Conservation (phyloP, 2,329 filamentous ascomycete species). For the Hypomyces rosellus region DNA sequence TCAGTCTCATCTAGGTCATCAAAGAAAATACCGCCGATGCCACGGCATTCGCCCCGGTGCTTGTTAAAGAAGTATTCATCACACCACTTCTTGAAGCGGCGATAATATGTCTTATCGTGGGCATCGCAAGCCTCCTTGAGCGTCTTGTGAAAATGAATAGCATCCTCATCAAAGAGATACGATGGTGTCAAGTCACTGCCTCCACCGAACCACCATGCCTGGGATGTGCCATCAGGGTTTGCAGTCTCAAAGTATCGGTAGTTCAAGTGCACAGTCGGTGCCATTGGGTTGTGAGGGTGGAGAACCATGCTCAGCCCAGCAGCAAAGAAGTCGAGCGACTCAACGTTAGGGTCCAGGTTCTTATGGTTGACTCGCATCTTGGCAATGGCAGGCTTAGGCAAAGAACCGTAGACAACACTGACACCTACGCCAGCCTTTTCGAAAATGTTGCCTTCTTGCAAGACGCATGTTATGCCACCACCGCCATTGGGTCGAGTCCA, state of each 20-base stretch:
- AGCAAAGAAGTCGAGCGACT: constrained; percentile 90
- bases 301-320: constrained; percentile 88
- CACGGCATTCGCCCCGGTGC: constrained; percentile 79
- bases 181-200: constrained; percentile 88
- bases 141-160: constrained; percentile 89
- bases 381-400: constrained; percentile 79
- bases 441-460: constrained; percentile 95
- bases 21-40: constrained; percentile 96
- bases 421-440: constrained; percentile 97
- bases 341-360: constrained; percentile 70
- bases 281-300: constrained; percentile 92
- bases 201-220: constrained; percentile 97
- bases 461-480: constrained; percentile 86
- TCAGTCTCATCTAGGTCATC: constrained; percentile 88
- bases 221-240: constrained; percentile 69
- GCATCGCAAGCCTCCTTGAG: constrained; percentile 91
- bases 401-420: constrained; percentile 85
- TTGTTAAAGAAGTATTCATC: constrained; percentile 96
- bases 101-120: constrained; percentile 88
- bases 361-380: constrained; percentile 96
- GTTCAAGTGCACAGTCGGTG: constrained; percentile 94
- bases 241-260: constrained; percentile 98
- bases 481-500: constrained; percentile 87
- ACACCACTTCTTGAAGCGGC: constrained; percentile 96
- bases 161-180: constrained; percentile 96